phyloP scores from a whole-genome alignment of 2,329 filamentous ascomycete species.

The Diaporthe vexans region DNA sequence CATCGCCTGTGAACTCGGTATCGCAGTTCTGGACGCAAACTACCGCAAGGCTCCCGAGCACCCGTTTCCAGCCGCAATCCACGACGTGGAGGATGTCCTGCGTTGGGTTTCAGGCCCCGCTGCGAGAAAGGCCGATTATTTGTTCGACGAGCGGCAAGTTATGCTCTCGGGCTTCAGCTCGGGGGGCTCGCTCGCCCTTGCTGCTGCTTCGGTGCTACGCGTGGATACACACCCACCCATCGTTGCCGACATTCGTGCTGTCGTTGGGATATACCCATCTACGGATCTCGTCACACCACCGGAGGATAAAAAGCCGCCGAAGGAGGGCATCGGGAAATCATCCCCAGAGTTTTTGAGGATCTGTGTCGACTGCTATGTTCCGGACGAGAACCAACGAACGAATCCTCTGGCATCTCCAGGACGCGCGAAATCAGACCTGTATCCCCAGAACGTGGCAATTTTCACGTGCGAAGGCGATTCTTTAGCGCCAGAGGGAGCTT shows the following conservation, averaged over 20 bases:
- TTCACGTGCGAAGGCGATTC: no score
- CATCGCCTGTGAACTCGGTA: conserved; percentile 39
- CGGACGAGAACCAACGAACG: not conserved
- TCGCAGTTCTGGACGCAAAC: conserved; percentile 54
- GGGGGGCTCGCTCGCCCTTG: conserved; percentile 48
- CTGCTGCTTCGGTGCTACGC: conserved; percentile 43
- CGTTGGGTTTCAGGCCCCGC: conserved; percentile 47
- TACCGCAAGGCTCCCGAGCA: conserved; percentile 65
- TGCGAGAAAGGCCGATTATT: conserved; percentile 44
- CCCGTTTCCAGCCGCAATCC: conserved; percentile 58
- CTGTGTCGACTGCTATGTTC: conserved; percentile 22
- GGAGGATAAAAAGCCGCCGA: conserved; percentile 20
- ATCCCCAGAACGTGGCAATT: no score
- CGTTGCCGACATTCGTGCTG: conserved; percentile 1
- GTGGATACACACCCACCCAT: not conserved
- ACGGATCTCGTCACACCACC: conserved; percentile 23
- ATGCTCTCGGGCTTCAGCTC: conserved; percentile 47
- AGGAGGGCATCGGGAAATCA: conserved; percentile 2
- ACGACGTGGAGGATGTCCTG: conserved; percentile 54
- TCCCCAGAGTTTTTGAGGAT: not conserved
- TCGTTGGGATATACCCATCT: conserved; percentile 5
- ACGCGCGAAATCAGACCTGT: no score
- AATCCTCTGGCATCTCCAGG: no score
- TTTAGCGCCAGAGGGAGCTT: no score
- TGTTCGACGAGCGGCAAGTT: conserved; percentile 44